Evolutionary conservation across 169 alveolate genomes (phyloP).

Genomic region (Neospora caninum): DNA sequence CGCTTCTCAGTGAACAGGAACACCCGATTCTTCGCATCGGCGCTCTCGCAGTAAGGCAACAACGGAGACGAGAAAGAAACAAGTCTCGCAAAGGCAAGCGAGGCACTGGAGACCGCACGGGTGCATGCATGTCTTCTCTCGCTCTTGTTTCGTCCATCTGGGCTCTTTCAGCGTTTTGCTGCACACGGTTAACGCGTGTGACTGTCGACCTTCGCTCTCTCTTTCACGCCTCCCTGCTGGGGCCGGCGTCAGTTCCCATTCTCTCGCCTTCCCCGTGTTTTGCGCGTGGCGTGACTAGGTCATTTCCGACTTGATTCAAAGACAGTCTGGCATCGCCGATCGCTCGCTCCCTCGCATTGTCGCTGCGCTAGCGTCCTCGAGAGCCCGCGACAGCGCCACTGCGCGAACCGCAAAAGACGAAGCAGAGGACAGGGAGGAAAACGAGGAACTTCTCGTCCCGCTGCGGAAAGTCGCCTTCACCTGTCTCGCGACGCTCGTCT

Average conservation of each 20-base stretch:
- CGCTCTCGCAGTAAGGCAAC: slow-evolving; percentile 39
- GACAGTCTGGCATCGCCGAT: slow-evolving; percentile 34
- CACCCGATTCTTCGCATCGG: slow-evolving; percentile 34
- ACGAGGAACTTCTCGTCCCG: slow-evolving; percentile 15
- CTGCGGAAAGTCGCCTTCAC: slow-evolving; percentile 46
- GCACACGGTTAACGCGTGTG: too few relatives aligned
- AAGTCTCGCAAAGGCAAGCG: too few relatives aligned
- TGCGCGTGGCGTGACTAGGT: neutral
- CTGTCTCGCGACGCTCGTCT: slow-evolving; percentile 27
- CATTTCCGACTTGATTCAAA: slow-evolving; percentile 45
- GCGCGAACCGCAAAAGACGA: neutral
- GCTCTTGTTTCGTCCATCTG: too few relatives aligned
- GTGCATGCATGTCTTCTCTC: too few relatives aligned
- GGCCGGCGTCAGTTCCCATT: too few relatives aligned
- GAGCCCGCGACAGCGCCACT: neutral
- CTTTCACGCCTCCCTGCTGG: too few relatives aligned
- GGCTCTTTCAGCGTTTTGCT: too few relatives aligned
- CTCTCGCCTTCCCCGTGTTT: too few relatives aligned
- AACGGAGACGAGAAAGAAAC: neutral
- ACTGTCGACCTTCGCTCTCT: too few relatives aligned
- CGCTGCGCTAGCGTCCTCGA: slow-evolving; percentile 19
- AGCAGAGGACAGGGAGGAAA: neutral
- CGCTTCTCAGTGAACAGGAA: slow-evolving; percentile 17
- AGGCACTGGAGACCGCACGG: too few relatives aligned
- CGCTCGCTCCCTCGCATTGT: slow-evolving; percentile 36